Evolutionary conservation across 2,329 filamentous ascomycete species (phyloP).

Genomic region (Colletotrichum sojae): DNA sequence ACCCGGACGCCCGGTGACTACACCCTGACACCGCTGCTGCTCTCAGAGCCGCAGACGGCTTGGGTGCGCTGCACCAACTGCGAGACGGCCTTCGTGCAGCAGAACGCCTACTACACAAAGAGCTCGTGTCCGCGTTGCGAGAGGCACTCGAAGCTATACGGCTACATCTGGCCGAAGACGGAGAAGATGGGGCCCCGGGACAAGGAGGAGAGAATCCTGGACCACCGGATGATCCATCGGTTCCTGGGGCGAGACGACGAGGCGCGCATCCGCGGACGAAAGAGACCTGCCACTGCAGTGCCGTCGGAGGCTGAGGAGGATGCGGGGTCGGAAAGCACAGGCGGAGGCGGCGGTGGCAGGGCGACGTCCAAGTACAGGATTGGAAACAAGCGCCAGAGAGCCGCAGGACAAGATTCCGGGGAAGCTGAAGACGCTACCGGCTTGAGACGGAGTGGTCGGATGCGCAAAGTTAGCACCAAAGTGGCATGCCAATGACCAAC

Average conservation of each 20-base stretch:
- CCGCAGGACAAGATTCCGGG: constrained; percentile 21
- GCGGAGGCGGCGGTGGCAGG: constrained; percentile 16
- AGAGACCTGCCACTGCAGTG: constrained; percentile 40
- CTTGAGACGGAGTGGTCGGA: constrained; percentile 53
- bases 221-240: constrained; percentile 89
- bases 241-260: constrained; percentile 83
- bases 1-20: constrained; percentile 82
- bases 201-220: constrained; percentile 79
- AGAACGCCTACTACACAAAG: constrained; percentile 88
- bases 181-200: constrained; percentile 83
- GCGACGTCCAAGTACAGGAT: constrained; percentile 28
- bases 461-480: constrained; percentile 51
- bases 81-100: constrained; percentile 85
- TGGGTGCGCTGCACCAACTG: constrained; percentile 95
- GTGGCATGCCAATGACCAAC: constrained; percentile 37
- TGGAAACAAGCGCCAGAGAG: constrained; percentile 36
- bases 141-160: constrained; percentile 94
- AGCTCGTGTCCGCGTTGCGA: constrained; percentile 93
- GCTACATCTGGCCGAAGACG: constrained; percentile 96
- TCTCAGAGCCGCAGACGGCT: constrained; percentile 80
- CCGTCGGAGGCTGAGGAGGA: constrained; percentile 27
- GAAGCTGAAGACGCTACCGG: constrained; percentile 43
- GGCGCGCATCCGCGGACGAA: constrained; percentile 62
- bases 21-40: constrained; percentile 81
- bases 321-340: constrained; percentile 8